Conservation (phyloP, 345 rosid species). For the Citrus unshiu region DNA sequence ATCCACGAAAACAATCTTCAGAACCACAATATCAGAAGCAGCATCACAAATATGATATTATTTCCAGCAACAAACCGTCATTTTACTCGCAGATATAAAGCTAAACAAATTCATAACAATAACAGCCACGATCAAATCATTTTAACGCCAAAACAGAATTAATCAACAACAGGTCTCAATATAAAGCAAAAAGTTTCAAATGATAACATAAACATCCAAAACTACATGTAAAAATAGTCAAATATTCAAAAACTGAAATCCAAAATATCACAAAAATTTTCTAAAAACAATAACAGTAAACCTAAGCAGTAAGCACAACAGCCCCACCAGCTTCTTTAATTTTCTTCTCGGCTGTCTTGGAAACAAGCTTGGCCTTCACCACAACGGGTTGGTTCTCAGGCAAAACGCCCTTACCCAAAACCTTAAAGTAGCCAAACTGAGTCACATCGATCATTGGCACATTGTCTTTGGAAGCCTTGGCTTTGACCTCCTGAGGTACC, state of each 20-base stretch:
- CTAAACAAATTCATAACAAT: neutral
- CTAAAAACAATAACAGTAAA: neutral
- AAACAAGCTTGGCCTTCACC: conserved; percentile 36
- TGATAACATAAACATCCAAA: neutral
- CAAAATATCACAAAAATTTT: neutral
- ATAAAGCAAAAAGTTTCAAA: neutral
- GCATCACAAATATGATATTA: neutral
- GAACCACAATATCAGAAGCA: neutral
- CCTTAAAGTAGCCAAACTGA: conserved; percentile 36
- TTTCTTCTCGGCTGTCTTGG: conserved; percentile 41
- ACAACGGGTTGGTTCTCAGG: conserved; percentile 33
- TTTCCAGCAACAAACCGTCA: neutral
- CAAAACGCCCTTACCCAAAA: conserved; percentile 31
- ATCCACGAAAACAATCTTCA: neutral
- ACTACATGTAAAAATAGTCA: neutral
- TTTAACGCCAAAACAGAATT: neutral
- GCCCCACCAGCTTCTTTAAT: conserved; percentile 38
- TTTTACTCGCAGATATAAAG: neutral
- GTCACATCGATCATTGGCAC: conserved; percentile 36
- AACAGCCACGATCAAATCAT: neutral
- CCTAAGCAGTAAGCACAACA: conserved; percentile 28
- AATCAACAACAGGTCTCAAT: neutral
- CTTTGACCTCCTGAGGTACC: conserved; percentile 31
- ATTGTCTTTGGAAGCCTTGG: conserved; percentile 31
- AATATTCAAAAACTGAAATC: neutral